Conservation (phyloP, 805 yeast species). For the Metschnikowia bowlesiae region DNA sequence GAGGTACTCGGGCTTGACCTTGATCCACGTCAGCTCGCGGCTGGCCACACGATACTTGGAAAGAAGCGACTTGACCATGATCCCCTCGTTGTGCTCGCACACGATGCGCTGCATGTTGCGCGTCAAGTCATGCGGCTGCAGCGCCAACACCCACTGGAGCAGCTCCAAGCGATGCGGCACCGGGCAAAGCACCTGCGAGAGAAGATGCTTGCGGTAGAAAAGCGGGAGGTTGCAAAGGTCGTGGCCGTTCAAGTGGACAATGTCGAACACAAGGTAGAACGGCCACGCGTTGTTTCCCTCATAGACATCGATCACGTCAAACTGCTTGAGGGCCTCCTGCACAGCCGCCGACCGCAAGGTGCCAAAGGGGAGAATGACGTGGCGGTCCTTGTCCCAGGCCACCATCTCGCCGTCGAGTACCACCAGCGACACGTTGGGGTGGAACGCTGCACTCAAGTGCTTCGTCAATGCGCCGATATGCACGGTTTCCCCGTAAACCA, state of each 20-base stretch:
- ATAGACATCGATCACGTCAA: conserved; percentile 18
- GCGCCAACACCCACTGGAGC: conserved; percentile 37
- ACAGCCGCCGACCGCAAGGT: conserved; percentile 68
- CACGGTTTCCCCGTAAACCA: conserved; percentile 56
- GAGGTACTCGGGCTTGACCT: conserved; percentile 86
- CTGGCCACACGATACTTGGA: conserved; percentile 59
- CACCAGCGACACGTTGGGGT: conserved; percentile 32
- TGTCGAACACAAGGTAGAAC: conserved; percentile 64
- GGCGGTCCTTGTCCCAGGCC: conserved; percentile 63
- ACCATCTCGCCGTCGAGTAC: conserved; percentile 92
- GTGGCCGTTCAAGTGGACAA: conserved; percentile 63
- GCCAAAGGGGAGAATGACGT: conserved; percentile 71
- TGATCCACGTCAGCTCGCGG: conserved; percentile 69
- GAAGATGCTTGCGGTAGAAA: conserved; percentile 48
- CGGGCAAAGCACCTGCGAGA: conserved; percentile 44
- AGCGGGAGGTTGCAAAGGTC: conserved; percentile 55
- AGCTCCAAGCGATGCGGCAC: conserved; percentile 48
- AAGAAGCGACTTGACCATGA: conserved; percentile 63
- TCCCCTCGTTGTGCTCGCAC: conserved; percentile 68
- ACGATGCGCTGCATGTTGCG: conserved; percentile 55
- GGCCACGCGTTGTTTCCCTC: conserved; percentile 42
- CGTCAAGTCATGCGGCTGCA: conserved; percentile 50
- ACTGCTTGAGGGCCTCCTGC: conserved; percentile 44
- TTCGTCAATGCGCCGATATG: conserved; percentile 53
- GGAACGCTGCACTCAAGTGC: conserved; percentile 40